Conservation (phyloP, 2,329 filamentous ascomycete species). For the Sarocladium brachiariae region DNA sequence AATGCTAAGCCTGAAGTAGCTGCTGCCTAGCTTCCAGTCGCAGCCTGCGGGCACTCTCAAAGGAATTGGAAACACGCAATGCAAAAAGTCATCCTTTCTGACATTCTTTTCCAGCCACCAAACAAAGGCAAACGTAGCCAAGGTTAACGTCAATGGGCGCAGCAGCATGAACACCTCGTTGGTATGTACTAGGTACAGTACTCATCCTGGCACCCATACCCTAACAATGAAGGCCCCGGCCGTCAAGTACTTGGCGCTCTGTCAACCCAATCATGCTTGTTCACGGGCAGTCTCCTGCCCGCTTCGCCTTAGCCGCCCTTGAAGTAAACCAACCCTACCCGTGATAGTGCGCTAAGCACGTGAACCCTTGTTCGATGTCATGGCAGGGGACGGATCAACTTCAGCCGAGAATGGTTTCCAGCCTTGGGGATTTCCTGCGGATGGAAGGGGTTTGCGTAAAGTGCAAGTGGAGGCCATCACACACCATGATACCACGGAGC, state of each 20-base stretch:
- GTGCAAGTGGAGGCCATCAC: neutral
- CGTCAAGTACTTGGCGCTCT: neutral
- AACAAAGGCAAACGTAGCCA: no score
- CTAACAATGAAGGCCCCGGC: neutral
- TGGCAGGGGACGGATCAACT: no score
- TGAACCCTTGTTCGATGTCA: neutral
- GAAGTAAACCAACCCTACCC: neutral
- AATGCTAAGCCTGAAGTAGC: no score
- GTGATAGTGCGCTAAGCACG: conserved; percentile 5
- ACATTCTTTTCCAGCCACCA: no score
- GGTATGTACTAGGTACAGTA: no score
- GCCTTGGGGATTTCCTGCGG: neutral
- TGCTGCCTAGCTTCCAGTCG: no score
- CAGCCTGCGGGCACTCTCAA: no score
- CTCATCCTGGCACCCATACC: neutral
- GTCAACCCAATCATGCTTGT: conserved; percentile 5
- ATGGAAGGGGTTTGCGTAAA: neutral
- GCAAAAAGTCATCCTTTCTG: no score
- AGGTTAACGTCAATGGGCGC: no score
- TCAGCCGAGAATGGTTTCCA: neutral
- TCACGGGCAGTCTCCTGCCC: conserved; percentile 7
- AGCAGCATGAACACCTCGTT: no score
- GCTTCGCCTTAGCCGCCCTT: neutral
- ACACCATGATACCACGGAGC: neutral
- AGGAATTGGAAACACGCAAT: no score